Base-by-base conservation (phyloP, 1,139 yeast genomes). In the Diutina sp. region DNA sequence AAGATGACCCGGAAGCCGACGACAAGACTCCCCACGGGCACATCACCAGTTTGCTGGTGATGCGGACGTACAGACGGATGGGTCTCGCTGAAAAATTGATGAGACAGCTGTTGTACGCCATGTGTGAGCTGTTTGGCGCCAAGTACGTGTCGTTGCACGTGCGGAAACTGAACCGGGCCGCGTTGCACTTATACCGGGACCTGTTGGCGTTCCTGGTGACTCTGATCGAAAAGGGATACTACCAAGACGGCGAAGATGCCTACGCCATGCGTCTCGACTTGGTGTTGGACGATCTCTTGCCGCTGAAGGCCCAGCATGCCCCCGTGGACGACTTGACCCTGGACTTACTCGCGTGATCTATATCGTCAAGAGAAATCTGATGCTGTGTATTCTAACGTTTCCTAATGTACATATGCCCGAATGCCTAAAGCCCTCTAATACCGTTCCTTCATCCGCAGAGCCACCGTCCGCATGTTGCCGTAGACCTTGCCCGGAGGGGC, bases 171-270 rank as follows among this genome's bases (percentile, higher is more conserved):
- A 93, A 93, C 72, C 74, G 90, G 65, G 99, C 99, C 16, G 99
- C 99, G 14, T 77, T 91, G 65, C 97, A 90, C 71, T 78, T 93
- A 61, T 93, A 93, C 73, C 79, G 87, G 67, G 96, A 90, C 66
- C 87, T 97, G 5, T 77, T 95, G 60, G 76, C 81, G 60, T 93
- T 95, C 68, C 91, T 83, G 65, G 93, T 90, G 54, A 78, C 86
- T 58, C 82, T 85, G 54, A 84, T 93, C 58, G 97, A 91, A 65
- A 87, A 83, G 63, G 80, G 87, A 25, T 93, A 95, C 69, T 93
- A 93, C 67, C 97, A 93, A 58, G 98, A 93, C 69, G 97, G 96
- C 32, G 99, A 95, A 69, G 98, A 95, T 72, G 99, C 99, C n/a
- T 93, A 90, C 69, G 87, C 95, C 51, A 93, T 93, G 99, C 84